Evolutionary conservation across 192 early-diverging fungal species (phyloP).

Genomic region (Coemansia sp.): DNA sequence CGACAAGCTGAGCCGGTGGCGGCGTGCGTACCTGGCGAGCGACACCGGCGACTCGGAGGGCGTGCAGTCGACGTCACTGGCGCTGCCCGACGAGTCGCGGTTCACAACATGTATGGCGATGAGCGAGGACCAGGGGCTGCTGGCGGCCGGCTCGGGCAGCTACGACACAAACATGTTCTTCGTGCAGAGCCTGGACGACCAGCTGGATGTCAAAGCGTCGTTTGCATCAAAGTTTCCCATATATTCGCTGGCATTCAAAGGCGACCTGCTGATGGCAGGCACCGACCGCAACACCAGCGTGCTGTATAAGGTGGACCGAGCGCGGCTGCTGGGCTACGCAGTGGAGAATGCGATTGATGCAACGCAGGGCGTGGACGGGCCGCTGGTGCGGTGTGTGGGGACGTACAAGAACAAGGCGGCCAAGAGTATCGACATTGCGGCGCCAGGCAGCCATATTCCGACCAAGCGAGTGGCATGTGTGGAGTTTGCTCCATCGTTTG

Average conservation of each 20-base stretch:
- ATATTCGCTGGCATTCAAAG: conserved; percentile 47
- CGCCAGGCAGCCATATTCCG: conserved; percentile 47
- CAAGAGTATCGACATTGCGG: conserved; percentile 50
- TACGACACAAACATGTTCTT: conserved; percentile 56
- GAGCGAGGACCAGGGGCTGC: conserved; percentile 47
- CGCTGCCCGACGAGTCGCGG: conserved; percentile 43
- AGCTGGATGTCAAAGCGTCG: conserved; percentile 53
- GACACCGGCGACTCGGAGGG: conserved; percentile 40
- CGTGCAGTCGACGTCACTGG: conserved; percentile 50
- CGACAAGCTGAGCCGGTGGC: conserved; percentile 29
- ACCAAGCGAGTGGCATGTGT: conserved; percentile 44
- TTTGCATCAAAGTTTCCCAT: conserved; percentile 57
- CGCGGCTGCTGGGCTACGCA: conserved; percentile 36
- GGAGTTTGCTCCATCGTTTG: conserved; percentile 52
- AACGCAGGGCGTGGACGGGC: conserved; percentile 17
- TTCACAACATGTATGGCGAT: conserved; percentile 54
- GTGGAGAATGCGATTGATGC: conserved; percentile 7
- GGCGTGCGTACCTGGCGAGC: conserved; percentile 41
- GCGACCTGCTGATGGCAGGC: conserved; percentile 47
- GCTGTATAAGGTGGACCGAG: conserved; percentile 53
- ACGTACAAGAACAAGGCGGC: conserved; percentile 56
- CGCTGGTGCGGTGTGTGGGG: conserved; percentile 45
- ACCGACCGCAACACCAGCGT: conserved; percentile 53
- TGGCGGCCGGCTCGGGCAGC: conserved; percentile 54
- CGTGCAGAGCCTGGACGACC: conserved; percentile 51